These are phyloP conservation scores for Trichoderma cornu-damae DNA, from an alignment of 2,329 filamentous ascomycete genomes.

Conservation along the genomic window DNA sequence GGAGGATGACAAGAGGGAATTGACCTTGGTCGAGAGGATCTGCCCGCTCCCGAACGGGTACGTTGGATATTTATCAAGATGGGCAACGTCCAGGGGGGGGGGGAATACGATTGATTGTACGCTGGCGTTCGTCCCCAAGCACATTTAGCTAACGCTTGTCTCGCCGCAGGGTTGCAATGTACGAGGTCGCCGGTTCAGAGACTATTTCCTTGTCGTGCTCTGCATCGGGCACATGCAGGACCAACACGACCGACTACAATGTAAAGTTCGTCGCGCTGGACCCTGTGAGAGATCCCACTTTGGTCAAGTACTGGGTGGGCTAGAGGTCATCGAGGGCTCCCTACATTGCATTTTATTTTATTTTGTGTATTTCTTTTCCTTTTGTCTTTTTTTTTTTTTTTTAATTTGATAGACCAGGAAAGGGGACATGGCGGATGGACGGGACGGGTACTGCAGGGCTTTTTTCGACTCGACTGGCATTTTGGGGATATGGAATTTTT, in stretches of 20 bases:
- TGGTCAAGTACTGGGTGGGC: conserved; percentile 12
- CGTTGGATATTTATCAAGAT: conserved; percentile 20
- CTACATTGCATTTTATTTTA: no score
- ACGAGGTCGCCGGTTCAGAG: conserved; percentile 8
- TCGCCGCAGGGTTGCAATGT: neutral
- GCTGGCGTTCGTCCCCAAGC: no score
- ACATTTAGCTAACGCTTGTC: neutral
- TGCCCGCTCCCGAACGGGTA: conserved; percentile 38
- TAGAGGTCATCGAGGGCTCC: no score
- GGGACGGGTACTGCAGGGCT: no score
- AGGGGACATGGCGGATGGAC: no score
- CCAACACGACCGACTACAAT: conserved; percentile 30
- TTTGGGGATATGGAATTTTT: no score
- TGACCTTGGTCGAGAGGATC: conserved; percentile 43
- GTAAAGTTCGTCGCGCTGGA: conserved; percentile 30
- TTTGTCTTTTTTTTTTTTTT: neutral
- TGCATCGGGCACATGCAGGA: conserved; percentile 23
- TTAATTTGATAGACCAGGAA: no score
- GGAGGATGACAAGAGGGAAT: conserved; percentile 24
- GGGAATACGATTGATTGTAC: no score
- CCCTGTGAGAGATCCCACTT: conserved; percentile 24
- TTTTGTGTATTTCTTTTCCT: no score
- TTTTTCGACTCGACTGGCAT: no score
- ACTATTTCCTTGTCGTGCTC: conserved; percentile 3
- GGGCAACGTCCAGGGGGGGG: no score